Evolutionary conservation across 176 grass and related monocot genomes (phyloP).

Genomic region (Oryza brachyantha): DNA sequence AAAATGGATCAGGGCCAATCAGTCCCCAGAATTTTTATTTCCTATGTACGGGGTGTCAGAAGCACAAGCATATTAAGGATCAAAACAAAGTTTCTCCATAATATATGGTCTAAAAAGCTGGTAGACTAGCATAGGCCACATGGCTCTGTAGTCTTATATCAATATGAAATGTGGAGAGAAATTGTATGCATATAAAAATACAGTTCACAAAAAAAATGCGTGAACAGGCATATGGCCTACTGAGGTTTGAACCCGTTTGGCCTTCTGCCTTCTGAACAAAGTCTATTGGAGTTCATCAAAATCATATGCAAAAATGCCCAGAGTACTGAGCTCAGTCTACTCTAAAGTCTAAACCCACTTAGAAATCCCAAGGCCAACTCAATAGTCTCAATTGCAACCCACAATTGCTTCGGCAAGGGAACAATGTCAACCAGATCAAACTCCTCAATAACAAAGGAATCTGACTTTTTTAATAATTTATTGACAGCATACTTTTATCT

Average conservation of each 20-base stretch:
- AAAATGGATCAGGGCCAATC: neutral
- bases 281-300: neutral
- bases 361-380: neutral
- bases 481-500: neutral
- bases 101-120: neutral
- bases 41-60: neutral
- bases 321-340: neutral
- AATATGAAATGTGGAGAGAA: neutral
- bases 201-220: neutral
- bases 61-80: neutral
- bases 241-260: neutral
- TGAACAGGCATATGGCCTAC: neutral
- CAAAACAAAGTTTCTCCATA: neutral
- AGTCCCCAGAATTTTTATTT: neutral
- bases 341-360: neutral
- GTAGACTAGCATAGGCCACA: neutral
- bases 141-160: neutral
- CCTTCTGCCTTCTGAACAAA: neutral
- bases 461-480: neutral
- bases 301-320: neutral
- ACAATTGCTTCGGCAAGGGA: neutral
- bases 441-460: neutral
- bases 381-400: neutral
- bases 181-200: neutral
- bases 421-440: neutral